Evolutionary conservation across 2,329 filamentous ascomycete genomes (phyloP).

Genomic region (Fusarium virguliforme): DNA sequence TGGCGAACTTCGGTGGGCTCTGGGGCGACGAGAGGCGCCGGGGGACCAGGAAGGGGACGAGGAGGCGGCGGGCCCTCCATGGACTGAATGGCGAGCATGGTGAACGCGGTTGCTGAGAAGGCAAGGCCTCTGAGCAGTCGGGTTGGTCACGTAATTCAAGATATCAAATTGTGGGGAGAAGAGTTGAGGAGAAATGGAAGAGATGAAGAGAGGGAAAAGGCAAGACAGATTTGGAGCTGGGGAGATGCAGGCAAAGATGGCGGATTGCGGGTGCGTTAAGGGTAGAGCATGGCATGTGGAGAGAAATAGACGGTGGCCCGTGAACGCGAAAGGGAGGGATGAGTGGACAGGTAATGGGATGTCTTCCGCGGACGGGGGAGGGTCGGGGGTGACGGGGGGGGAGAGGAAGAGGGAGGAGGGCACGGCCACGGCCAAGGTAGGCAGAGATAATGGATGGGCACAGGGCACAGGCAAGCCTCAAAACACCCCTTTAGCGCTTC

Average conservation of each 20-base stretch:
- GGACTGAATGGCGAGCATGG: conserved; percentile 70
- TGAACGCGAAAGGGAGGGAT: conserved; percentile 42
- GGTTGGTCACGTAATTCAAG: conserved; percentile 22
- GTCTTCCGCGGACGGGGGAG: conserved; percentile 28
- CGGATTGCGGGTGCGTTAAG: conserved; percentile 53
- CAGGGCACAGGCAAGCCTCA: conserved; percentile 44
- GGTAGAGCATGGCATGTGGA: conserved; percentile 49
- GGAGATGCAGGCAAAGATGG: conserved; percentile 48
- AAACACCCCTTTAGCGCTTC: conserved; percentile 45
- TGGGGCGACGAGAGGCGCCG: conserved; percentile 54
- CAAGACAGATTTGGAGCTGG: conserved; percentile 51
- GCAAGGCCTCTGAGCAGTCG: conserved; percentile 35
- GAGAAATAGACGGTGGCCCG: conserved; percentile 50
- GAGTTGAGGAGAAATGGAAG: conserved; percentile 37
- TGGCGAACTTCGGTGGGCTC: conserved; percentile 69
- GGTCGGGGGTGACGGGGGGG: conserved; percentile 21
- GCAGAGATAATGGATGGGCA: conserved; percentile 38
- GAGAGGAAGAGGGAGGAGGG: conserved; percentile 16
- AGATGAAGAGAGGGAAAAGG: conserved; percentile 43
- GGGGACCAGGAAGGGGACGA: conserved; percentile 50
- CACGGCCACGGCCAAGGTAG: conserved; percentile 25
- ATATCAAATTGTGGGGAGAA: conserved; percentile 41
- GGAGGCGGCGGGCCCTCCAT: conserved; percentile 64
- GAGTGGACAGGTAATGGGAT: conserved; percentile 21
- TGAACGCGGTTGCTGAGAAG: conserved; percentile 46